Evolutionary conservation across 441 rosid species (phyloP).

Genomic region (Arabidopsis lyrata): DNA sequence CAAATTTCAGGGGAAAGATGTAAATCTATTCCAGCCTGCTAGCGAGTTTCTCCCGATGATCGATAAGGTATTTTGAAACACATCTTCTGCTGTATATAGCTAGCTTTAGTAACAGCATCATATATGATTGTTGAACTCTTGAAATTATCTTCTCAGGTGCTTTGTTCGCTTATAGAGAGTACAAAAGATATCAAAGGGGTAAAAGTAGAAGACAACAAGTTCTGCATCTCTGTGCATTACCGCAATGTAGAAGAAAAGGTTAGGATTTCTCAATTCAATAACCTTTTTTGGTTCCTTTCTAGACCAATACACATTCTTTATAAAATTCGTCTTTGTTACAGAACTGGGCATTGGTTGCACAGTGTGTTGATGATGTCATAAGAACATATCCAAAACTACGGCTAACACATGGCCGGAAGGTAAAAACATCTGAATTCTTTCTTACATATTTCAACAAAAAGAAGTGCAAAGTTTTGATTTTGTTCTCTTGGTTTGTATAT

Average conservation of each 20-base stretch:
- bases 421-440: slow-evolving; percentile 25
- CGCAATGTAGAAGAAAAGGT: slow-evolving; percentile 92
- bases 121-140: slow-evolving; percentile 12
- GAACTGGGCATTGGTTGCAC: slow-evolving; percentile 76
- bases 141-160: slow-evolving; percentile 56
- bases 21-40: slow-evolving; percentile 91
- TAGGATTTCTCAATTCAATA: not conserved
- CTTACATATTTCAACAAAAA: not conserved
- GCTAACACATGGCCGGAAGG: slow-evolving; percentile 95
- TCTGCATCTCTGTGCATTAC: slow-evolving; percentile 93
- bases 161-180: slow-evolving; percentile 61
- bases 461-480: slow-evolving; percentile 14
- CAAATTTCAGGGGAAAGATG: slow-evolving; percentile 67
- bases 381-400: slow-evolving; percentile 72
- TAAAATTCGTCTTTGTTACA: slow-evolving; percentile 41
- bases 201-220: slow-evolving; percentile 87
- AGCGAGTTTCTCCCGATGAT: slow-evolving; percentile 89
- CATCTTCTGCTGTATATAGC: not conserved
- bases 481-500: slow-evolving; percentile 7
- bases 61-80: slow-evolving; percentile 58
- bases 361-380: slow-evolving; percentile 63
- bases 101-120: not conserved
- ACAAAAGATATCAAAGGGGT: slow-evolving; percentile 79
- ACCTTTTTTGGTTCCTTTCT: not conserved
- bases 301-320: not conserved